These are phyloP conservation scores for Morella rubra DNA, from an alignment of 306 rosid species.

Conservation along the genomic window DNA sequence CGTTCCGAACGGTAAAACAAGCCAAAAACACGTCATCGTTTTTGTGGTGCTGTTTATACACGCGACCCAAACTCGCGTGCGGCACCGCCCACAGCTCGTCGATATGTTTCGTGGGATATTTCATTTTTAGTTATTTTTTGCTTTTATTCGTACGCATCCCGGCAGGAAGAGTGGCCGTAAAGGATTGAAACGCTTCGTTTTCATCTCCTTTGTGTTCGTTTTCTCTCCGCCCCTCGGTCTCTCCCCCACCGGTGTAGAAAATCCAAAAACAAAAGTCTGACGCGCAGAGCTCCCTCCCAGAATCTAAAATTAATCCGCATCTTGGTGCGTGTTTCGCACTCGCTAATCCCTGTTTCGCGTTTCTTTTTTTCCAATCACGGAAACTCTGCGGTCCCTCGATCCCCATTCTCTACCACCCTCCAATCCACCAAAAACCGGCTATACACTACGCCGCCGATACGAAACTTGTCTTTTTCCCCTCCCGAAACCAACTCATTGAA, in stretches of 20 bases:
- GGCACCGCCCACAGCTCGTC: background rate
- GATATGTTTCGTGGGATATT: background rate
- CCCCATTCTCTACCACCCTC: constrained; percentile 27
- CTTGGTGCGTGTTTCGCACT: constrained; percentile 42
- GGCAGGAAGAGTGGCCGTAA: constrained; percentile 23
- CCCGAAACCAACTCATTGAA: constrained; percentile 28
- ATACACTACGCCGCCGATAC: background rate
- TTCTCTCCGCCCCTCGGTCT: constrained; percentile 17
- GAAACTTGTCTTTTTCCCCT: constrained; percentile 1
- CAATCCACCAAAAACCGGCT: constrained; percentile 21
- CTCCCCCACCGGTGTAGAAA: constrained; percentile 29
- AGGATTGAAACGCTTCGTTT: constrained; percentile 56
- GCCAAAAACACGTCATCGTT: background rate
- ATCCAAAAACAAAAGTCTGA: constrained; percentile 31
- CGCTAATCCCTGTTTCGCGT: constrained; percentile 2
- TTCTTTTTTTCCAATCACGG: background rate
- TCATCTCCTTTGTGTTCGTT: constrained; percentile 7
- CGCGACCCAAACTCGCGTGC: constrained; percentile 16
- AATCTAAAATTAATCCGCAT: constrained; percentile 44
- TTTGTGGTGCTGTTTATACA: background rate
- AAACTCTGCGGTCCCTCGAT: constrained; percentile 14
- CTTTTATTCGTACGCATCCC: background rate
- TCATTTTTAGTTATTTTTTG: background rate
- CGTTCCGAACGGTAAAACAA: too few relatives aligned
- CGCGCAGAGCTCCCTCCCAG: constrained; percentile 43